Percentiles rank a stretch among this genome's conserved stretches.
These are phyloP conservation scores for Colletotrichum cereale DNA, from an alignment of 2,329 filamentous ascomycete genomes.

Conservation along the genomic window DNA sequence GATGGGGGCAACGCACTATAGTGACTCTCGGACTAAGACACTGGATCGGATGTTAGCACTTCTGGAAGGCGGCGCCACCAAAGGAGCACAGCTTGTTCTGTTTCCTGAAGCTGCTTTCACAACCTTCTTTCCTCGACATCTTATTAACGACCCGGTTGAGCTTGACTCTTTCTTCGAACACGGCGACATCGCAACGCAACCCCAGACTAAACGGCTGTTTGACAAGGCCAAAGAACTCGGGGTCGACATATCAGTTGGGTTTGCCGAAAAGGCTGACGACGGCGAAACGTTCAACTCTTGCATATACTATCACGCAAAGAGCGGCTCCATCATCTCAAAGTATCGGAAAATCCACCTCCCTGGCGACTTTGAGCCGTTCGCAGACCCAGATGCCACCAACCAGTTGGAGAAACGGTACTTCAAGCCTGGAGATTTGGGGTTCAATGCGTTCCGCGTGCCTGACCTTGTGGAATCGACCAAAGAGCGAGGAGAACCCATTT, in stretches of 20 bases:
- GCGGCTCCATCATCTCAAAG: conserved; percentile 58
- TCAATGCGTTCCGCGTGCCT: conserved; percentile 64
- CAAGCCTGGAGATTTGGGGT: conserved; percentile 63
- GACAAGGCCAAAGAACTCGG: conserved; percentile 58
- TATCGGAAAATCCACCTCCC: conserved; percentile 69
- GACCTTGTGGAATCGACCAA: conserved; percentile 54
- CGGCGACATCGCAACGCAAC: conserved; percentile 54
- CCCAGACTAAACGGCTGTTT: conserved; percentile 62
- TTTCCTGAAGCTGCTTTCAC: conserved; percentile 68
- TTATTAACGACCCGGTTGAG: conserved; percentile 58
- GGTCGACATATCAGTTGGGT: conserved; percentile 66
- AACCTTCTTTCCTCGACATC: conserved; percentile 67
- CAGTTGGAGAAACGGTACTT: conserved; percentile 70
- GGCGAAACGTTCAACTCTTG: conserved; percentile 60
- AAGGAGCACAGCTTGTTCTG: conserved; percentile 62
- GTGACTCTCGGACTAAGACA: conserved; percentile 55
- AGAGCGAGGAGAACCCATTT: conserved; percentile 62
- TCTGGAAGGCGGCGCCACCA: conserved; percentile 57
- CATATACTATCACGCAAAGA: conserved; percentile 64
- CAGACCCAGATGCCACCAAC: conserved; percentile 60
- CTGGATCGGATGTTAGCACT: conserved; percentile 63
- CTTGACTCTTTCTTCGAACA: conserved; percentile 64
- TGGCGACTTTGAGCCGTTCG: conserved; percentile 63
- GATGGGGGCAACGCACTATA: conserved; percentile 57
- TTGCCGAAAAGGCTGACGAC: conserved; percentile 59